Percentiles rank a stretch among this genome's conserved stretches.
These are phyloP conservation scores for Schwanniomyces etchellsii DNA, from an alignment of 1,139 yeast species.

Conservation along the genomic window DNA sequence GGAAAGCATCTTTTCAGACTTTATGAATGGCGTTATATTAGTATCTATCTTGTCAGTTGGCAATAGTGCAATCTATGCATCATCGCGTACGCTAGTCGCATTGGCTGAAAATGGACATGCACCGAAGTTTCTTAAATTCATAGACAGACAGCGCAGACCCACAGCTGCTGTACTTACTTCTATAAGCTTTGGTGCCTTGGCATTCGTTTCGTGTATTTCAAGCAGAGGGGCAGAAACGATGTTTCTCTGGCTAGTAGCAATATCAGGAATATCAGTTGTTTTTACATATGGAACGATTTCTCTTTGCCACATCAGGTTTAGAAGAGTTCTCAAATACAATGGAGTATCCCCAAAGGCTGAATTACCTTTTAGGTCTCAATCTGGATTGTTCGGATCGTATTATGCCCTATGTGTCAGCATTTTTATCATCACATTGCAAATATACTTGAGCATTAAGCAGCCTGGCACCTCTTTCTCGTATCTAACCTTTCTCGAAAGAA, in stretches of 20 bases:
- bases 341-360: slow-evolving; percentile 4
- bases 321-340: slow-evolving; percentile 5
- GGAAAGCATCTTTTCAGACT: slow-evolving; percentile 18
- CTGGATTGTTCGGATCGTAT: slow-evolving; percentile 10
- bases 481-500: slow-evolving; percentile 19
- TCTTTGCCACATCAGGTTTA: slow-evolving; percentile 8
- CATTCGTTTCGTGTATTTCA: slow-evolving; percentile 9
- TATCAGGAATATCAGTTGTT: slow-evolving; percentile 7
- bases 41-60: slow-evolving; percentile 24
- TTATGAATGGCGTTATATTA: slow-evolving; percentile 24
- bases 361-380: slow-evolving; percentile 7
- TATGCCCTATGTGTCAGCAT: slow-evolving; percentile 8
- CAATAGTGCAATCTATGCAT: slow-evolving; percentile 23
- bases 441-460: slow-evolving; percentile 22
- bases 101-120: slow-evolving; percentile 23
- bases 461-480: slow-evolving; percentile 8
- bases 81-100: slow-evolving; percentile 21
- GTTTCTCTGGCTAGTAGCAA: slow-evolving; percentile 8
- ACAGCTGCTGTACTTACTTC: slow-evolving; percentile 14
- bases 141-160: slow-evolving; percentile 24
- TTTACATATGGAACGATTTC: slow-evolving; percentile 8
- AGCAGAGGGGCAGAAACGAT: slow-evolving; percentile 14
- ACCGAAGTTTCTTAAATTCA: slow-evolving; percentile 19
- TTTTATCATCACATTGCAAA: slow-evolving; percentile 6
- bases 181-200: slow-evolving; percentile 6